Evolutionary conservation across 2,329 filamentous ascomycete species (phyloP), one percentile per base, ranked within the genome.

Genomic region (Botrytis porri): DNA sequence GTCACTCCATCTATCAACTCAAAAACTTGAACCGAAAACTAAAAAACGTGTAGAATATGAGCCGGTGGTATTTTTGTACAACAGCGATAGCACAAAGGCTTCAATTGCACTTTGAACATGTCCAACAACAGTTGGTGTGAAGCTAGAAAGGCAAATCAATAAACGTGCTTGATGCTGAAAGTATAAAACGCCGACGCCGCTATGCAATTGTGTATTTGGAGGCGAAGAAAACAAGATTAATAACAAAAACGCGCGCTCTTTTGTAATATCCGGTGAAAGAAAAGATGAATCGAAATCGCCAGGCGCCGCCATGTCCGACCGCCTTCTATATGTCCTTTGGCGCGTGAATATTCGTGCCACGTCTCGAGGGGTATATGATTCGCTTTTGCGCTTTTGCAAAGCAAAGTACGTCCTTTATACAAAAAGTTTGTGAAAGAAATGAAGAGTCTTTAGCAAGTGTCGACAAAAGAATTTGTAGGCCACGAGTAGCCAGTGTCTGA

Each of bases 391-490:
- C 39, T 37, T 74, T 29, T 72, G 61, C 29, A 65, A 71, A 71
- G 60, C 61, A 66, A 66, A 51, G 54, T 70, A 61, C 51, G 73
- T 71, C 70, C 70, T 77, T 75, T 77, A 71, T 78, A 77, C 75
- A 78, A 72, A 48, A 67, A 65, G 61, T 60, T 22, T 66, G 51
- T 45, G 64, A 73, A 66, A 63, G n/a, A 45, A 32, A 61, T 60
- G 66, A 48, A 41, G 51, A 57, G 37, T 48, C 72, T 74, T 45
- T 76, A 76, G 73, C 89, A 92, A 41, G 81, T 85, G 78, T 91
- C 78, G 80, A 92, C 86, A 74, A 89, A 84, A 1, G 84, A 84
- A 77, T 92, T 92, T 79, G 85, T 85, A 4, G 90, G 90, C 88
- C 88, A 90, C 3, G 81, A 77, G 75, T 88, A 90, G 18, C 83